Evolutionary conservation across 345 rosid species (phyloP), one percentile per base, ranked within the genome.

Genomic region (Hibiscus mutabilis): DNA sequence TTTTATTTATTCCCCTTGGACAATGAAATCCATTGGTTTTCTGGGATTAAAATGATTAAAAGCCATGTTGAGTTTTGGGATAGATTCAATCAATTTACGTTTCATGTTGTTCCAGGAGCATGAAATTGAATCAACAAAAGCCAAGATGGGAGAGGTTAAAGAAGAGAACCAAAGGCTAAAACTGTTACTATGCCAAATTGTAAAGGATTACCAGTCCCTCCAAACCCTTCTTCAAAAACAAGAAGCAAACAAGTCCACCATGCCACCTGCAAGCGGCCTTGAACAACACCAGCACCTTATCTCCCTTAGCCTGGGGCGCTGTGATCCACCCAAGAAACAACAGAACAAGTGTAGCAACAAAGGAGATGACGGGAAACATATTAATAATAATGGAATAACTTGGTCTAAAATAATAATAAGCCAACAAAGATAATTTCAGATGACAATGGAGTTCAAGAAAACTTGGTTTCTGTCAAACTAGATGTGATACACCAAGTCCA

Each of bases 401-500:
- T 60, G 84, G 79, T 35, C 69, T 81, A 72, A 79, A 80, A 31
- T 73, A 80, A 75, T 74, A 73, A 60, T 68, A 2, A 25, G 27
- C 27, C 27, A 25, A 25, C 27, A 11, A 44, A 10, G 82, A 71
- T 29, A 31, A 31, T 40, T 19, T 74, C 78, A n/a, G 82, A 75
- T n/a, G 59, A 85, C 87, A 51, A 78, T 64, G 49, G 82, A 79
- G n/a, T 66, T 72, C 60, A 93, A 87, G 77, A 93, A 88, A 76
- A 84, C 91, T 61, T 86, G 96, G 98, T 93, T 70, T 93, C 85
- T 60, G 88, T 93, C 33, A 83, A 83, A 91, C 93, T 31, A 83
- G 95, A 82, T 93, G 98, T 70, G 88, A 93, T 57, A 82, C 91
- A 1, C 84, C 90, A n/a, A n/a, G n/a, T n/a, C n/a, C n/a, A n/a